phyloP scores from a whole-genome alignment of 2,329 filamentous ascomycete species.

The Aspergillus proliferans region DNA sequence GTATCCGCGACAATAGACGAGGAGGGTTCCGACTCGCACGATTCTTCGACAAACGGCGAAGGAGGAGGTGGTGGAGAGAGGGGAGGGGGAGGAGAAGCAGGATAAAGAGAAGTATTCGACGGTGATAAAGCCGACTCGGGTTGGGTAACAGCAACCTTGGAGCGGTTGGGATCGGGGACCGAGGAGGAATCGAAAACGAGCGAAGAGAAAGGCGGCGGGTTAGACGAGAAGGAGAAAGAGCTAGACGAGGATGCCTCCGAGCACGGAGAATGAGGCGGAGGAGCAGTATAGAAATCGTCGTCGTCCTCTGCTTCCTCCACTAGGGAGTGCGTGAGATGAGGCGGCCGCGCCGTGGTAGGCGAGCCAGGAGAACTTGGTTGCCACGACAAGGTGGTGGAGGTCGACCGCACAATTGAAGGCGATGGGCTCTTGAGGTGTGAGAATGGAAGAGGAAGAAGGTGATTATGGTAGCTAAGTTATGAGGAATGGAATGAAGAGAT shows the following conservation, averaged over 20 bases:
- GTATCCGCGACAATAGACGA: conserved; percentile 62
- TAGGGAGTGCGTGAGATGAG: conserved; percentile 29
- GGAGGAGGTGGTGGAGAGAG: conserved; percentile 49
- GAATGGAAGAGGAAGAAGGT: neutral
- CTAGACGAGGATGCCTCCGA: conserved; percentile 41
- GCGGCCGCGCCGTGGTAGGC: conserved; percentile 42
- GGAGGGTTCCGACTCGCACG: conserved; percentile 37
- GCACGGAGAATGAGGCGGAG: conserved; percentile 33
- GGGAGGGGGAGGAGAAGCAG: conserved; percentile 44
- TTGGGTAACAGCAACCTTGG: conserved; percentile 42
- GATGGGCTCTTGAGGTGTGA: neutral
- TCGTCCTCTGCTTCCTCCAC: conserved; percentile 35
- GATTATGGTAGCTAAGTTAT: neutral
- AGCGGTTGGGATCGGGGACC: conserved; percentile 30
- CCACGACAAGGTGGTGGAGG: conserved; percentile 29
- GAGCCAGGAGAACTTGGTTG: conserved; percentile 23
- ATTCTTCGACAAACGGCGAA: conserved; percentile 46
- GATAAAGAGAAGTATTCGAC: conserved; percentile 42
- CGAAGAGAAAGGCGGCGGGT: conserved; percentile 59
- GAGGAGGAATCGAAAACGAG: conserved; percentile 49
- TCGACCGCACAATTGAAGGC: conserved; percentile 2
- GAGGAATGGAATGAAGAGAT: neutral
- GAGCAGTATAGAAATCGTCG: conserved; percentile 33
- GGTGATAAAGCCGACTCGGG: conserved; percentile 43
- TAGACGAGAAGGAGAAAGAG: conserved; percentile 50